A percentile compares a stretch with the other conserved stretches of the same genome.
phyloP scores from a whole-genome alignment of 2,329 filamentous ascomycete genomes.

The Byssoonygena ceratinophila region DNA sequence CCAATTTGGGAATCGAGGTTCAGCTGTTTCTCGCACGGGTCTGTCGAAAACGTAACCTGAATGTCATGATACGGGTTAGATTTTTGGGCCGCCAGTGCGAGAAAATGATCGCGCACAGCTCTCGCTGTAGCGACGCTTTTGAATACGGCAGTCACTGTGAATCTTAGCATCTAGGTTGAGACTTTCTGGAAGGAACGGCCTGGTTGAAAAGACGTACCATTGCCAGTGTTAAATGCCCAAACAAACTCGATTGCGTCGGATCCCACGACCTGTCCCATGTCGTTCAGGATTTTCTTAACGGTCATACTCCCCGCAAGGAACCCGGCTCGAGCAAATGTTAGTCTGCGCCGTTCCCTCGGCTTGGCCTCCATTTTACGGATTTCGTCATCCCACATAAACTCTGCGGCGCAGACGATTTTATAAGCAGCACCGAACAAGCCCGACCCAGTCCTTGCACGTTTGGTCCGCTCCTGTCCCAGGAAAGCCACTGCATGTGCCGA shows the following conservation, averaged over 20 bases:
- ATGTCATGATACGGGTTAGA: conserved; percentile 26
- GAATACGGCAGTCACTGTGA: conserved; percentile 32
- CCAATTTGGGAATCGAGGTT: conserved; percentile 18
- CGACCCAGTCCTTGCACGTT: conserved; percentile 22
- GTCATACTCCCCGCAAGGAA: conserved; percentile 29
- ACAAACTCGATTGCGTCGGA: conserved; percentile 31
- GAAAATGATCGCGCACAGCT: conserved; percentile 27
- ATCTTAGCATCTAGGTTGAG: conserved; percentile 15
- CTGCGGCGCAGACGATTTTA: conserved; percentile 23
- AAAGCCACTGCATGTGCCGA: conserved; percentile 29
- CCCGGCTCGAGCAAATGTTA: conserved; percentile 33
- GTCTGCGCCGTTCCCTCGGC: conserved; percentile 31
- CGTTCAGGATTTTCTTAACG: conserved; percentile 28
- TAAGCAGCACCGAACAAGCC: conserved; percentile 28
- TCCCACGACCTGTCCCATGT: conserved; percentile 27
- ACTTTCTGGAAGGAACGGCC: background rate
- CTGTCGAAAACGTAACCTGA: conserved; percentile 30
- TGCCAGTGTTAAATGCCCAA: conserved; percentile 36
- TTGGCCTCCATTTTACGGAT: conserved; percentile 29
- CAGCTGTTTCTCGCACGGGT: conserved; percentile 34
- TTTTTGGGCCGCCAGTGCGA: conserved; percentile 21
- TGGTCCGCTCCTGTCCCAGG: conserved; percentile 25
- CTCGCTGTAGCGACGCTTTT: conserved; percentile 30
- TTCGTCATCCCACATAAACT: conserved; percentile 28
- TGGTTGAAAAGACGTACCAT: conserved; percentile 26